phyloP scores from a whole-genome alignment of 2,329 filamentous ascomycete species.

The Xylaria arbuscula region DNA sequence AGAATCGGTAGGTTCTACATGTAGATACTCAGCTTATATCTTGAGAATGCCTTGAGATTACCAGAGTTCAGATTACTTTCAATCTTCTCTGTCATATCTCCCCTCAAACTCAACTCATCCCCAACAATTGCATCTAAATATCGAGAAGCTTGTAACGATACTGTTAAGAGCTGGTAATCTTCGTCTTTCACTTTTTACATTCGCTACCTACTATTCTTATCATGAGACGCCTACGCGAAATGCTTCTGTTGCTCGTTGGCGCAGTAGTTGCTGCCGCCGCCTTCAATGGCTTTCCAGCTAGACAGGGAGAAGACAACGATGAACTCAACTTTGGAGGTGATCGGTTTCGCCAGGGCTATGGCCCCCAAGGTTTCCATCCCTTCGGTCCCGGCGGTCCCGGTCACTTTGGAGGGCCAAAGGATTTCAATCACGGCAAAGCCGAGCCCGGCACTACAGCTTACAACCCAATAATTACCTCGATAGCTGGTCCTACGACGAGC shows the following conservation, averaged over 20 bases:
- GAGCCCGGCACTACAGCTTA: neutral
- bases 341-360: neutral
- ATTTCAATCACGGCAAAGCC: slow-evolving; percentile 4
- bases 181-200: neutral
- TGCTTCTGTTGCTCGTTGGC: slow-evolving; percentile 10
- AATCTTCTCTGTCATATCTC: too few species aligned
- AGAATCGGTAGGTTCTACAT: too few species aligned
- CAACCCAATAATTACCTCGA: slow-evolving; percentile 1
- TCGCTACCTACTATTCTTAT: neutral
- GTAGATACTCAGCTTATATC: too few species aligned
- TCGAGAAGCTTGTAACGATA: neutral
- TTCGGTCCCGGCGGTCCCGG: neutral
- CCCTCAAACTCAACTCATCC: too few species aligned
- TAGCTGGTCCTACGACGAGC: neutral
- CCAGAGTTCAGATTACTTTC: too few species aligned
- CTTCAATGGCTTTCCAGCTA: neutral
- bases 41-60: too few species aligned
- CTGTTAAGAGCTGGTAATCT: neutral
- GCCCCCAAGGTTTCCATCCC: slow-evolving; percentile 8
- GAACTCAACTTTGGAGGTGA: neutral
- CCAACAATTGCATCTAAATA: neutral
- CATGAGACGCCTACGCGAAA: slow-evolving; percentile 19
- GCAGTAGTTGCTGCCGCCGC: neutral
- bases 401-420: neutral
- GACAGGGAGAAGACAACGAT: neutral